Evolutionary conservation across 345 rosid species (phyloP).

Genomic region (Salix koriyanagi): DNA sequence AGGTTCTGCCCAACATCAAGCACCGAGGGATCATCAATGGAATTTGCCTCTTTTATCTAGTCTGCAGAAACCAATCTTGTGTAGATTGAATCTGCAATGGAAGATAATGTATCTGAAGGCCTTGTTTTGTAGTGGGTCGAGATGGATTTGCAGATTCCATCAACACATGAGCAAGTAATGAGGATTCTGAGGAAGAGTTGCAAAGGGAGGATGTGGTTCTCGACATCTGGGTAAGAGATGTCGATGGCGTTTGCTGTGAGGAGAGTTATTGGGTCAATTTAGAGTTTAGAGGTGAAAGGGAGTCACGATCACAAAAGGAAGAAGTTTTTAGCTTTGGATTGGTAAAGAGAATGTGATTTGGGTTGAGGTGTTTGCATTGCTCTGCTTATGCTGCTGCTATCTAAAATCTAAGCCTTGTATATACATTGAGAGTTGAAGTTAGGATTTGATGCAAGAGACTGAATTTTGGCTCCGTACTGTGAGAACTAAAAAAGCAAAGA

Average conservation of each 20-base stretch:
- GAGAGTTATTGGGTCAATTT: conserved; percentile 69
- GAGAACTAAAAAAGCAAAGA: too few species aligned
- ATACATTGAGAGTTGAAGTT: neutral
- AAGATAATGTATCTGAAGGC: conserved; percentile 61
- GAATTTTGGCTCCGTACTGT: neutral
- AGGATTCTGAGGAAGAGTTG: conserved; percentile 79
- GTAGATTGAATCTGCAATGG: conserved; percentile 63
- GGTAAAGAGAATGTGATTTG: neutral
- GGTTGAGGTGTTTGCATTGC: neutral
- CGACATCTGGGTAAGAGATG: conserved; percentile 88
- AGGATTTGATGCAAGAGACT: neutral
- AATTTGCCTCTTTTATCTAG: conserved; percentile 80
- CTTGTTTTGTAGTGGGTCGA: conserved; percentile 77
- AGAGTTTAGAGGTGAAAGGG: conserved; percentile 52
- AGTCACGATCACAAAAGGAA: conserved; percentile 32
- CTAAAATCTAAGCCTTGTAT: too few species aligned
- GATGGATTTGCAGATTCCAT: conserved; percentile 76
- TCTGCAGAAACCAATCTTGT: conserved; percentile 78
- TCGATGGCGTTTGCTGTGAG: conserved; percentile 80
- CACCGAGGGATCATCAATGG: conserved; percentile 54
- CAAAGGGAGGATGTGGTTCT: conserved; percentile 82
- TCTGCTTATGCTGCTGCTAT: too few species aligned
- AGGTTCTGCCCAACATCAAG: conserved; percentile 71
- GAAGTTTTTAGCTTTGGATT: neutral
- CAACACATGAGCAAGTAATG: conserved; percentile 75